Percentiles rank a stretch among this genome's conserved stretches.
Conservation (phyloP, 257 asterid species). For the Coffea canephora region DNA sequence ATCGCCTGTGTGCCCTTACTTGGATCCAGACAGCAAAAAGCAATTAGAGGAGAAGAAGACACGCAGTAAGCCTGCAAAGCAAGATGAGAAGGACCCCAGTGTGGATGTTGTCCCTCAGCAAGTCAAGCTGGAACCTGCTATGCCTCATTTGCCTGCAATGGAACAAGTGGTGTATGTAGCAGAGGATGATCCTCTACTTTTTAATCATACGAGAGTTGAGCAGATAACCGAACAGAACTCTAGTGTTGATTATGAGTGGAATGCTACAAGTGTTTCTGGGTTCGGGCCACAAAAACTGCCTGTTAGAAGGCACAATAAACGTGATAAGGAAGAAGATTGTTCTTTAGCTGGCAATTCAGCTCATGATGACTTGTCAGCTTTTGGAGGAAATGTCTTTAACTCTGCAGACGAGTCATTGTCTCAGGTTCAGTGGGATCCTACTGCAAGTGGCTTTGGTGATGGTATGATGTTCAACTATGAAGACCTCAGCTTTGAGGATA, state of each 20-base stretch:
- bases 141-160: slow-evolving; percentile 20
- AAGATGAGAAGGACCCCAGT: slow-evolving; percentile 20
- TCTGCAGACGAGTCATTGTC: slow-evolving; percentile 41
- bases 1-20: slow-evolving; percentile 69
- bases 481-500: slow-evolving; percentile 44
- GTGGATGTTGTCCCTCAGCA: slow-evolving; percentile 5
- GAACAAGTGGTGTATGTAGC: slow-evolving; percentile 23
- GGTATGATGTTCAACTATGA: slow-evolving; percentile 43
- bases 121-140: slow-evolving; percentile 11
- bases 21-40: slow-evolving; percentile 31
- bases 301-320: slow-evolving; percentile 61
- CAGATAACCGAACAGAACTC: slow-evolving; percentile 29
- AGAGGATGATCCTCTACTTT: slow-evolving; percentile 27
- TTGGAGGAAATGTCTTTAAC: slow-evolving; percentile 33
- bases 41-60: slow-evolving; percentile 31
- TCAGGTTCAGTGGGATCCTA: slow-evolving; percentile 40
- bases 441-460: slow-evolving; percentile 41
- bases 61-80: slow-evolving; percentile 33
- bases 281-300: slow-evolving; percentile 59
- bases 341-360: slow-evolving; percentile 27
- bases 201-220: slow-evolving; percentile 34
- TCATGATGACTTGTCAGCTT: slow-evolving; percentile 27
- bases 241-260: slow-evolving; percentile 38
- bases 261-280: slow-evolving; percentile 27
- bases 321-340: slow-evolving; percentile 33